A percentile compares a stretch with the other conserved stretches of the same genome.
Evolutionary conservation across 768 basidiomycete genomes (phyloP).

Genomic region (Rhodocollybia butyracea): DNA sequence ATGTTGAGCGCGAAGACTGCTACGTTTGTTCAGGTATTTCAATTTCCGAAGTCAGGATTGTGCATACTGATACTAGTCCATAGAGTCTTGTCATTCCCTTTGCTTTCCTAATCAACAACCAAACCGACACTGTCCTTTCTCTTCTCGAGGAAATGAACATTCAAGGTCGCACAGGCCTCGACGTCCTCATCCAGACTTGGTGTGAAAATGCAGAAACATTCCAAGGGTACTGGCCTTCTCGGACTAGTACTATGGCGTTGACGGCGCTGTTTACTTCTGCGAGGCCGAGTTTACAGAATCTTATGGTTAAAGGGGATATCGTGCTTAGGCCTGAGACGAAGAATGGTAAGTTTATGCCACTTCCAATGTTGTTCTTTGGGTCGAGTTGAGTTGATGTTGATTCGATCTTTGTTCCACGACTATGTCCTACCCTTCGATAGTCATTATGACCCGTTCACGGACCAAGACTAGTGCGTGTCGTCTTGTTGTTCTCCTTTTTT

Average conservation of each 20-base stretch:
- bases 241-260: slow-evolving; percentile 82
- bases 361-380: too few species aligned
- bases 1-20: slow-evolving; percentile 87
- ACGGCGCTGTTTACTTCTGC: slow-evolving; percentile 67
- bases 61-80: neutral
- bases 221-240: slow-evolving; percentile 91
- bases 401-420: slow-evolving; percentile 14
- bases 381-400: too few species aligned
- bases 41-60: slow-evolving; percentile 5
- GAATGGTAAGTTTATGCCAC: slow-evolving; percentile 62
- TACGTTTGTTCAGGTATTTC: slow-evolving; percentile 77
- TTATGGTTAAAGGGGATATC: slow-evolving; percentile 89
- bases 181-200: slow-evolving; percentile 90
- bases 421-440: slow-evolving; percentile 43
- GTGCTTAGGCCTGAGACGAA: slow-evolving; percentile 78
- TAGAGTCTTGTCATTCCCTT: slow-evolving; percentile 91
- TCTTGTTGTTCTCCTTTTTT: slow-evolving; percentile 10
- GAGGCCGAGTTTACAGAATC: slow-evolving; percentile 59
- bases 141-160: slow-evolving; percentile 70
- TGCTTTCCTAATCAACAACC: slow-evolving; percentile 87
- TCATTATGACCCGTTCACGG: slow-evolving; percentile 94
- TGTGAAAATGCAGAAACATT: slow-evolving; percentile 93
- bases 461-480: slow-evolving; percentile 72
- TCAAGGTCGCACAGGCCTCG: slow-evolving; percentile 64
- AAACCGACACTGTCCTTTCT: slow-evolving; percentile 74